These are phyloP conservation scores for Stephania cephalantha DNA, from an alignment of 164 flowering plant genomes.

Conservation along the genomic window DNA sequence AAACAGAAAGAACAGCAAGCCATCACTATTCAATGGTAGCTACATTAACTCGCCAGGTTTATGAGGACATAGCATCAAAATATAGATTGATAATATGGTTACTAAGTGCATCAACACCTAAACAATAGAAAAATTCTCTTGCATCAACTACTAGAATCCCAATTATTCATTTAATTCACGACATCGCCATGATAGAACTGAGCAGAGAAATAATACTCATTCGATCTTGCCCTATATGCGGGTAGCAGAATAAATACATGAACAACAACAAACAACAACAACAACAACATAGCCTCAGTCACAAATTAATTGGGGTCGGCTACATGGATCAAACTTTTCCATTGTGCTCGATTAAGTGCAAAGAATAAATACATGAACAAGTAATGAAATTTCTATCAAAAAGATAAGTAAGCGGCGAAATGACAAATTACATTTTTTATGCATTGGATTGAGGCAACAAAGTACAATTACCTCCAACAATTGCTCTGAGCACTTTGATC, in stretches of 20 bases:
- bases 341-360: too few species aligned
- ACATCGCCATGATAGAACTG: not conserved
- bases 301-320: too few species aligned
- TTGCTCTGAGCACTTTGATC: constrained; percentile 69
- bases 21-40: too few species aligned
- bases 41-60: too few species aligned
- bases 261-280: too few species aligned
- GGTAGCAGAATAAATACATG: not conserved
- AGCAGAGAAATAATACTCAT: not conserved
- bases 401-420: not conserved
- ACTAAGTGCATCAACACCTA: too few species aligned
- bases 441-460: not conserved
- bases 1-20: too few species aligned
- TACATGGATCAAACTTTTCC: too few species aligned
- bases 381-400: not conserved
- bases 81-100: too few species aligned
- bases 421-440: not conserved
- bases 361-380: too few species aligned
- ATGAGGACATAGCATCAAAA: too few species aligned
- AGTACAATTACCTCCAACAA: constrained; percentile 69
- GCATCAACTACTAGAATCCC: not conserved
- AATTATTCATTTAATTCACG: not conserved
- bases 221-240: not conserved
- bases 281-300: too few species aligned
- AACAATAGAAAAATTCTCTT: not conserved